Base-by-base conservation (phyloP, 2,329 filamentous ascomycete genomes). In the Coniochaeta hoffmannii region DNA sequence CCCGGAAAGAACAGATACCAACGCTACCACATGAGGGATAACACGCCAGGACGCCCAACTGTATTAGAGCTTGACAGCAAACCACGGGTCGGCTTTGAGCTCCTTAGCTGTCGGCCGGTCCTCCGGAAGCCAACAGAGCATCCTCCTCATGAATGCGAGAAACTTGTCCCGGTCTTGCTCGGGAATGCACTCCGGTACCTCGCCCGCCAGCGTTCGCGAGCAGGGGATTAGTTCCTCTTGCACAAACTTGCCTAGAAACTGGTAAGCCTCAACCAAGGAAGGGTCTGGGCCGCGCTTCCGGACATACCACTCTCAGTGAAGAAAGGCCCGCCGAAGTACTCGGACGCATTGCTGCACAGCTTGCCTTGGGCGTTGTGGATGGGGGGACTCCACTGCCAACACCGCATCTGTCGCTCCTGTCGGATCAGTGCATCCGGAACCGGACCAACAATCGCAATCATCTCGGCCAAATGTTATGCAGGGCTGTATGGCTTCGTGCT, bases 401-500 rank as follows among this genome's bases (percentile, higher is more conserved):
- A 8, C 8, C 36, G 36, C 36, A 41, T 56, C 17, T 57, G 22
- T 6, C 9, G 11, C 6, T 56, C 57, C 0, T 46, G 50, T n/a
- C 17, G 19, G 7, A 59, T 64, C 4, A 77, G 62, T 2, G 57
- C 60, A 1, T 60, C 54, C 1, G 75, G 73, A 1, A 75, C 75
- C 1, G 65, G 67, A 0, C 76, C 76, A 41, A 80, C 71, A 3
- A 80, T 61, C 5, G 59, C 65, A 14, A 76, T 71, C 2, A 80
- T 77, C 56, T 80, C 74, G 1, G 76, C 74, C 19, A 80, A 71
- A 61, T 77, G 76, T 0, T 72, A 73, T 54, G 72, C 66, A 53
- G 71, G 74, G 11, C 70, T 63, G 50, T 78, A 79, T 0, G 31
- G 65, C 38, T 62, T 56, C 59, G 73, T 68, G 1, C 69, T 67